phyloP scores from a whole-genome alignment of 148 eudicot genomes.

The Chenopodium berlandieri region DNA sequence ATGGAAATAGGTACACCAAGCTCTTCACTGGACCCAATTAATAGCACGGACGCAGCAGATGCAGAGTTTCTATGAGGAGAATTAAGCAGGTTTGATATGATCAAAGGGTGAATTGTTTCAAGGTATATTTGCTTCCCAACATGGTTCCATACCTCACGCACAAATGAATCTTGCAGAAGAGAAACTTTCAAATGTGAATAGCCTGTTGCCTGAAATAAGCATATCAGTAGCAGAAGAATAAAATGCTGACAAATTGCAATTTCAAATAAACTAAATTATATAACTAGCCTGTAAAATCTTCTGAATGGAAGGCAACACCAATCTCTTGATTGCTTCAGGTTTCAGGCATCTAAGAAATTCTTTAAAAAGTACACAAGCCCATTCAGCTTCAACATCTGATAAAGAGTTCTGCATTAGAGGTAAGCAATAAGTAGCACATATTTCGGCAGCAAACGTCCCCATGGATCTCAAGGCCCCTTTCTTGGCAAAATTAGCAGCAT shows the following conservation, averaged over 20 bases:
- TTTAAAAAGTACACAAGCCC: conserved; percentile 61
- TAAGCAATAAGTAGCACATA: conserved; percentile 86
- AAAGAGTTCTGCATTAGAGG: conserved; percentile 54
- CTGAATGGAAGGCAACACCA: conserved; percentile 79
- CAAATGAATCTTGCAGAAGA: conserved; percentile 97
- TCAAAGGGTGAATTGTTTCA: conserved; percentile 70
- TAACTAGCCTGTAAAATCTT: conserved; percentile 86
- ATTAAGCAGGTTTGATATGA: conserved; percentile 65
- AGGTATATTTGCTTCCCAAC: conserved; percentile 81
- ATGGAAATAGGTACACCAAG: conserved; percentile 86
- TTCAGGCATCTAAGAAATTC: conserved; percentile 69
- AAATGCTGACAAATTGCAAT: conserved; percentile 1
- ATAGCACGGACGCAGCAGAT: conserved; percentile 85
- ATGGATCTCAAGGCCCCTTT: conserved; percentile 81
- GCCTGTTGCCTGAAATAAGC: conserved; percentile 69
- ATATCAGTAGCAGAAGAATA: conserved; percentile 24
- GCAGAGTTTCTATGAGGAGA: conserved; percentile 77
- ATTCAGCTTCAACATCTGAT: conserved; percentile 81
- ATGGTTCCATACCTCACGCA: conserved; percentile 78
- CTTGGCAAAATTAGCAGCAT: conserved; percentile 80
- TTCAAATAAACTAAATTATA: conserved; percentile 21
- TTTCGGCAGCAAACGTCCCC: conserved; percentile 88
- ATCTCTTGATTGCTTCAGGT: conserved; percentile 52
- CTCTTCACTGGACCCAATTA: conserved; percentile 95
- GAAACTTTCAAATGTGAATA: conserved; percentile 89